A percentile compares a stretch with the other conserved stretches of the same genome.
Conservation (phyloP, 148 eudicot genomes). For the Spergularia marina region DNA sequence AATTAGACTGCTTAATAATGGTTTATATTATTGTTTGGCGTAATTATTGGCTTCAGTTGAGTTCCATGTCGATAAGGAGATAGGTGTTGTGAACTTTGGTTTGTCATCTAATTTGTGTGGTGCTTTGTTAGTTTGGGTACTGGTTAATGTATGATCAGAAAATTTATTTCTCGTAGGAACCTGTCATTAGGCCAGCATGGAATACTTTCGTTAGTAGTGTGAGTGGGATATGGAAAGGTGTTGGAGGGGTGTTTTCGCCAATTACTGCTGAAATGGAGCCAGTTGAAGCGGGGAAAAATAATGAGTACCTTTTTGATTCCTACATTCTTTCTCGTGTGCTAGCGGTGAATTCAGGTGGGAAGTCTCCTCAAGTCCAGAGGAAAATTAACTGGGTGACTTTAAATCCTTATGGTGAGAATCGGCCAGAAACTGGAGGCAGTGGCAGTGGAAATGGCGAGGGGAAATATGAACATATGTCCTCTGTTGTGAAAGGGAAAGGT, state of each 20-base stretch:
- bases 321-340: constrained; percentile 68
- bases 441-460: constrained; percentile 31
- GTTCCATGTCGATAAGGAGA: neutral
- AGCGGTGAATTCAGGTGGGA: constrained; percentile 44
- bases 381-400: constrained; percentile 80
- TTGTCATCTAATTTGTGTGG: constrained; percentile 1
- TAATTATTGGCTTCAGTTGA: neutral
- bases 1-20: neutral
- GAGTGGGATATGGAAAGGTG: constrained; percentile 99
- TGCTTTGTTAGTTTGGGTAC: neutral
- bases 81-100: neutral
- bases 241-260: constrained; percentile 95
- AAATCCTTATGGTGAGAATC: constrained; percentile 79
- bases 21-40: neutral
- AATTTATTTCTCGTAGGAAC: constrained; percentile 54
- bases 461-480: constrained; percentile 24
- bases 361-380: constrained; percentile 52
- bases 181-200: constrained; percentile 90
- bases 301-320: constrained; percentile 80
- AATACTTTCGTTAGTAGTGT: constrained; percentile 90
- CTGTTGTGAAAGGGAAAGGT: constrained; percentile 26
- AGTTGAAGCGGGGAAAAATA: constrained; percentile 68
- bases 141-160: constrained; percentile 6
- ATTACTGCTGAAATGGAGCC: constrained; percentile 98
- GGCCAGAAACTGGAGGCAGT: constrained; percentile 28